Conservation (phyloP, 352 stramenopile species). For the Globisporangium carolinianum region DNA sequence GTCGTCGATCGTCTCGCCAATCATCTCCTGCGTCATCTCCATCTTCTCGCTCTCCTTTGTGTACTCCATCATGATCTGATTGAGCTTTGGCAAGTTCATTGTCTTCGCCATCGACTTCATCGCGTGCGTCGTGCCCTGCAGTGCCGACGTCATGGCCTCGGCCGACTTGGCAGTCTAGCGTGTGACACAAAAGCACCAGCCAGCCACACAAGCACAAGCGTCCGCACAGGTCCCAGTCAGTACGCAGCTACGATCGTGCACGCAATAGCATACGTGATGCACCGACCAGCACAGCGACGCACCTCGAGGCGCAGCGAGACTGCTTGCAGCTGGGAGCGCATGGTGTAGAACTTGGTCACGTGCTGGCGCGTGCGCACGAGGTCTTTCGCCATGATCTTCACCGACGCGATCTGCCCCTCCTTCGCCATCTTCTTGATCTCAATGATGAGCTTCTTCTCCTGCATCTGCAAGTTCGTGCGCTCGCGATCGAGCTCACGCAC, state of each 20-base stretch:
- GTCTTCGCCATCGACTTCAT: slow-evolving; percentile 89
- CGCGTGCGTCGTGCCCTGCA: slow-evolving; percentile 77
- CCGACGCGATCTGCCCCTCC: slow-evolving; percentile 92
- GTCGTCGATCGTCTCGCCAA: slow-evolving; percentile 97
- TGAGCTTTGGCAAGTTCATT: slow-evolving; percentile 94
- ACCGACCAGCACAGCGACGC: slow-evolving; percentile 1
- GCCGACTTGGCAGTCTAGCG: slow-evolving; percentile 93
- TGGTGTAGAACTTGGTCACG: slow-evolving; percentile 97
- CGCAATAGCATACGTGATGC: no score
- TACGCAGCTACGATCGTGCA: no score
- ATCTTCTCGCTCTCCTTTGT: slow-evolving; percentile 97
- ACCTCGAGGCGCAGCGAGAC: slow-evolving; percentile 89
- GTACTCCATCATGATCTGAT: slow-evolving; percentile 99
- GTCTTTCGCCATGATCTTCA: slow-evolving; percentile 98
- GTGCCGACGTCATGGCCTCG: slow-evolving; percentile 91
- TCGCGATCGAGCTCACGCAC: slow-evolving; percentile 96
- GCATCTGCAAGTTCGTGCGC: slow-evolving; percentile 85
- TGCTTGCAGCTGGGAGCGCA: slow-evolving; percentile 95
- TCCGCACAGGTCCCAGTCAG: no score
- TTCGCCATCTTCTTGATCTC: slow-evolving; percentile 98
- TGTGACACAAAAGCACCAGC: neutral
- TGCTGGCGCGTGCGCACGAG: slow-evolving; percentile 94
- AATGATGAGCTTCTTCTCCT: slow-evolving; percentile 94
- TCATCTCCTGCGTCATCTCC: slow-evolving; percentile 97
- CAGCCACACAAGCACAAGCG: neutral